Base-by-base conservation (phyloP, 2,329 filamentous ascomycete species). In the Talaromyces sp. region DNA sequence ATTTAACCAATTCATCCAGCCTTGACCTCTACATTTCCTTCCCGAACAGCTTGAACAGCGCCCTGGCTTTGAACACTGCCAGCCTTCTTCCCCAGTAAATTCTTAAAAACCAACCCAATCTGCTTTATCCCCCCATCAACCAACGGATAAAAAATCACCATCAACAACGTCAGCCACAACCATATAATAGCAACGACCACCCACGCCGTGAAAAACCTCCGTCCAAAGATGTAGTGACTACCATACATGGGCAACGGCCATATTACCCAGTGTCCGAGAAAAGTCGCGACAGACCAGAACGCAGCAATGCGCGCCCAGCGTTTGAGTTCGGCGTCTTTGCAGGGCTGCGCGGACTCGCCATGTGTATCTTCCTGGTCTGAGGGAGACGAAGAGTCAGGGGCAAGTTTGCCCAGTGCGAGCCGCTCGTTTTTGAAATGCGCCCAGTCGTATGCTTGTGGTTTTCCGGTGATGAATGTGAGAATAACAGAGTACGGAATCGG, bases 181-280 rank as follows among this genome's bases (percentile, higher is more conserved):
- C 81, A 84, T 31, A 84, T 78, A 17, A 84, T 79, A 0, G 76
- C 75, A 0, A 84, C 69, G 0, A 80, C 72, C 1, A 83, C 67
- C 81, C 81, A 84, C 0, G 79, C 81, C 0, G 71, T 69, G 54
- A 79, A 84, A 62, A 83, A 83, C 35, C 68, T 68, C 58, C 79
- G 77, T 1, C 72, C 71, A 63, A 83, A 83, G 0, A 83, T 69
- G 59, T 83, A 83, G 9, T 76, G 74, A 0, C 79, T 75, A 0
- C 76, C 81, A 63, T 83, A 83, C 80, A 83, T 84, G 0, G 81
- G 81, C 51, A 83, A 69, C 0, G 81, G 81, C 80, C 81, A 84
- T 2, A 83, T 61, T 1, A 83, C 79, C 80, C 79, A 82, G 57
- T 83, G 80, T 0, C 81, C 81, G 0, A 83, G 59, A 57, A 83